A percentile compares a stretch with the other conserved stretches of the same genome.
phyloP scores from a whole-genome alignment of 129 eudicot genomes.

The Calendula officinalis region DNA sequence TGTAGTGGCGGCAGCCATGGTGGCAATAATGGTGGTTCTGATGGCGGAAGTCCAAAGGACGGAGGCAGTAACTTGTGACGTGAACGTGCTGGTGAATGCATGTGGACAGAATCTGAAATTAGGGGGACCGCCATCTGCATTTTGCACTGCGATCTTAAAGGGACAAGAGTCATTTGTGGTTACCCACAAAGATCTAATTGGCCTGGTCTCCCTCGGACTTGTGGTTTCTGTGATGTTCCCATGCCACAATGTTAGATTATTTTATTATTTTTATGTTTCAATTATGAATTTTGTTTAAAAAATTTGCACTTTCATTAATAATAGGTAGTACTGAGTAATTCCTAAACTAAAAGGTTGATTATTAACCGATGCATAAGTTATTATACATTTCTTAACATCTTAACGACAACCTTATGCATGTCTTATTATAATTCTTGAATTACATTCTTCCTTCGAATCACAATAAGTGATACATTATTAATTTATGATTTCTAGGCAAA shows the following conservation, averaged over 20 bases:
- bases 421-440: too few species aligned
- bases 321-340: too few species aligned
- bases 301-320: too few species aligned
- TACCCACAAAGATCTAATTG: background rate
- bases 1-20: background rate
- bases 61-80: conserved; percentile 2
- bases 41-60: background rate
- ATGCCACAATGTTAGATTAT: background rate
- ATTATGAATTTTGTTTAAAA: too few species aligned
- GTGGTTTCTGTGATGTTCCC: background rate
- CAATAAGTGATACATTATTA: too few species aligned
- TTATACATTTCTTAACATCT: too few species aligned
- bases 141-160: background rate
- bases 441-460: too few species aligned
- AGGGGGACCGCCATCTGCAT: background rate
- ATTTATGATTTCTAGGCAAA: too few species aligned
- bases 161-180: background rate
- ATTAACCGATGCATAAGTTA: too few species aligned
- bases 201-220: background rate
- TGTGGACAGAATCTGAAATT: background rate
- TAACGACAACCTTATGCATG: too few species aligned
- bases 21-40: background rate
- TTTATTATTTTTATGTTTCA: background rate
- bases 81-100: background rate
- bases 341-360: too few species aligned